Evolutionary conservation across 257 asterid species (phyloP).

Genomic region (Lantana camara): DNA sequence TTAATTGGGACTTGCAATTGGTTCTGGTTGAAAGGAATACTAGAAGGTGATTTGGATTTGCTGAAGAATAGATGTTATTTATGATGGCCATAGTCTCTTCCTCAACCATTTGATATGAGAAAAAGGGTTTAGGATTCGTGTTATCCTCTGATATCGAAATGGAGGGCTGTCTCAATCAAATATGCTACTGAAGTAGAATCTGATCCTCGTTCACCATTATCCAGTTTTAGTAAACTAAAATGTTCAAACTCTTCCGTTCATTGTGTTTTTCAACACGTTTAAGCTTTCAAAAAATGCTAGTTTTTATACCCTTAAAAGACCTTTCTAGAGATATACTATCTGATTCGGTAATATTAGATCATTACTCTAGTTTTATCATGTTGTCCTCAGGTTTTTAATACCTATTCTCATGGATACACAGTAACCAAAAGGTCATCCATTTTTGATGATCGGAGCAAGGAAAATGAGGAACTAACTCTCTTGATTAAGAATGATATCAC

Average conservation of each 20-base stretch:
- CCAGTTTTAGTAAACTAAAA: not conserved
- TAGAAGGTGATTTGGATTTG: conserved; percentile 1
- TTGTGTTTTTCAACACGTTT: not conserved
- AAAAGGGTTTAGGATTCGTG: conserved; percentile 2
- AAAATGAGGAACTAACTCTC: conserved; percentile 73
- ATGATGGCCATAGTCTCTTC: not conserved
- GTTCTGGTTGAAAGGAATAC: not conserved
- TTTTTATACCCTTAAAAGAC: not conserved
- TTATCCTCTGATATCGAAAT: not conserved
- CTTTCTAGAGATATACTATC: not conserved
- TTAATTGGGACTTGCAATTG: not conserved
- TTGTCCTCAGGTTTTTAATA: conserved; percentile 24
- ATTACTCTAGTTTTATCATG: not conserved
- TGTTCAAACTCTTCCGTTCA: conserved; percentile 4
- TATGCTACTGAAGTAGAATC: not conserved
- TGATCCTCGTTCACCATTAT: not conserved
- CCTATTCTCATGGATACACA: conserved; percentile 28
- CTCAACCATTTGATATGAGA: not conserved
- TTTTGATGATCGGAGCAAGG: conserved; percentile 84
- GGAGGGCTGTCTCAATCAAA: not conserved
- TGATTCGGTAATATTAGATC: conserved; percentile 1
- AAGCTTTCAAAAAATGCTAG: not conserved
- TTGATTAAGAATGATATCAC: conserved; percentile 75
- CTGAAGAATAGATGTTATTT: conserved; percentile 1
- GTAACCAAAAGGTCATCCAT: conserved; percentile 81